Conservation (phyloP, 352 stramenopile species). For the Globisporangium polare region DNA sequence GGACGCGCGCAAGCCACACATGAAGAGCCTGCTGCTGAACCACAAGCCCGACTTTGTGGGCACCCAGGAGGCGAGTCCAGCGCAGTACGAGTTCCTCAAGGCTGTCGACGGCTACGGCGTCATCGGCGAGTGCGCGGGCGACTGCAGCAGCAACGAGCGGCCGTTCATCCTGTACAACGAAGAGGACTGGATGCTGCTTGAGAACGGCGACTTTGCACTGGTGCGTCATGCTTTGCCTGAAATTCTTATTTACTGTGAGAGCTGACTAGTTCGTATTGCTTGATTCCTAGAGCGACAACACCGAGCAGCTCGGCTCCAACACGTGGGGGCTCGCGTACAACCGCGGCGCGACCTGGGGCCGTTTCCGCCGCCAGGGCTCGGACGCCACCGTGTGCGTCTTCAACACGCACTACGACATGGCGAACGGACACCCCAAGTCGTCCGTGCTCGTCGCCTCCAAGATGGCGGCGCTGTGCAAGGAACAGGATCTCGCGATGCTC, state of each 20-base stretch:
- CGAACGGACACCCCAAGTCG: constrained; percentile 8
- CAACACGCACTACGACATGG: constrained; percentile 25
- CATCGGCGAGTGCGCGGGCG: constrained; percentile 54
- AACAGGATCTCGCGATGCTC: constrained; percentile 16
- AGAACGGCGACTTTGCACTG: constrained; percentile 64
- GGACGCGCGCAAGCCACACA: constrained; percentile 42
- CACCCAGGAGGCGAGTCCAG: constrained; percentile 69
- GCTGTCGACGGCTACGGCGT: constrained; percentile 44
- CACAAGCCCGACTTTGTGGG: constrained; percentile 64
- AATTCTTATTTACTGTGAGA: not conserved
- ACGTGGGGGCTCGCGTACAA: constrained; percentile 20
- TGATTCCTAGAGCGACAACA: constrained; percentile 4
- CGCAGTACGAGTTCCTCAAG: constrained; percentile 57
- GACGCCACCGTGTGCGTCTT: constrained; percentile 20
- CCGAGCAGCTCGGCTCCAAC: constrained; percentile 8
- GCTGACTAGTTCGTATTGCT: not conserved
- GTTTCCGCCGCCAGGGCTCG: constrained; percentile 11
- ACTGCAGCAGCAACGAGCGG: constrained; percentile 48
- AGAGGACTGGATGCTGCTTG: constrained; percentile 46
- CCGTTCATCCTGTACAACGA: constrained; percentile 59
- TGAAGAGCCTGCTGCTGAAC: constrained; percentile 46
- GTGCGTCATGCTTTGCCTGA: not conserved
- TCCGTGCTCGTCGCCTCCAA: constrained; percentile 12
- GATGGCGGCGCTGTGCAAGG: constrained; percentile 16
- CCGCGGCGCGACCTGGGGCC: constrained; percentile 17